Conservation (phyloP, 2,329 filamentous ascomycete genomes). For the Fusarium sp. region DNA sequence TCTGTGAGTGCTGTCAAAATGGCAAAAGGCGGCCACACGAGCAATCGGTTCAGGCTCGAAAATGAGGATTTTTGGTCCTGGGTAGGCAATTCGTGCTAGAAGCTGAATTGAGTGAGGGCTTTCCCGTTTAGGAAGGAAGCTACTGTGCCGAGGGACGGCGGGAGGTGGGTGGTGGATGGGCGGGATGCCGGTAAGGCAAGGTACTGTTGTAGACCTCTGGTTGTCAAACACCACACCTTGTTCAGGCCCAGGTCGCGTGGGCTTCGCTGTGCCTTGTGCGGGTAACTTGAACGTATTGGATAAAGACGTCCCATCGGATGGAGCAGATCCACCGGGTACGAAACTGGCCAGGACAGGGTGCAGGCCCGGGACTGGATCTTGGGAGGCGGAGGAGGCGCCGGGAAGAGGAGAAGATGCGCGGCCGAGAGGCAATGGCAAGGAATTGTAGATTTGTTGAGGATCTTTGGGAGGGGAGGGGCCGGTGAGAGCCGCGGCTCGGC, state of each 20-base stretch:
- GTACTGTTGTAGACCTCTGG: not conserved
- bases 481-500: conserved; percentile 25
- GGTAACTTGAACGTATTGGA: not conserved
- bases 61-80: not conserved
- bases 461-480: conserved; percentile 25
- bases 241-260: conserved; percentile 8
- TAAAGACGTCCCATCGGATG: not conserved
- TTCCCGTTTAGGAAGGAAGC: conserved; percentile 3
- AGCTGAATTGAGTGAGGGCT: not conserved
- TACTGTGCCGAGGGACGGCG: not conserved
- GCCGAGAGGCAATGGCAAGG: conserved; percentile 38
- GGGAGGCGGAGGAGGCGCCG: conserved; percentile 33
- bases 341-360: conserved; percentile 13
- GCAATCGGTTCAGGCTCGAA: not conserved
- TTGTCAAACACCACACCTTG: conserved; percentile 1
- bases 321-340: conserved; percentile 23
- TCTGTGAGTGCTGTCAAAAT: not conserved
- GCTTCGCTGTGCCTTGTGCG: not conserved
- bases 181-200: not conserved
- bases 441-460: conserved; percentile 40
- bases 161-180: not conserved
- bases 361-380: conserved; percentile 18
- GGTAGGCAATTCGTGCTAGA: not conserved
- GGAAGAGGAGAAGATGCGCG: conserved; percentile 37
- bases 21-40: not conserved